Conservation (phyloP, 2,329 filamentous ascomycete genomes). For the Coleophoma crateriformis region DNA sequence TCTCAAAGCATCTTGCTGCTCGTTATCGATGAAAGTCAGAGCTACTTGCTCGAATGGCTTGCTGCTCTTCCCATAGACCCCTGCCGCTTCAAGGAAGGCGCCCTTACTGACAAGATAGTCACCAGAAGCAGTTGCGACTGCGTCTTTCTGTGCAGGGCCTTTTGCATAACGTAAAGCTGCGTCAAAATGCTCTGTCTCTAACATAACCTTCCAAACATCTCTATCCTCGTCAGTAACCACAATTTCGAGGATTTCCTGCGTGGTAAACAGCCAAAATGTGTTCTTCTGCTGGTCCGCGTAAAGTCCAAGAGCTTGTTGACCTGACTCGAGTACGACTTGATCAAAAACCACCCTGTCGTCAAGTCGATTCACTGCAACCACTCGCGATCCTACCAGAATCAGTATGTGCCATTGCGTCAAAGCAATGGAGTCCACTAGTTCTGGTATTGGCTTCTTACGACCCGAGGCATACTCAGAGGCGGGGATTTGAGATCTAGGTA, state of each 20-base stretch:
- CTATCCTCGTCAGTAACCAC: constrained; percentile 85
- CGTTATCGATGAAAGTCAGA: constrained; percentile 81
- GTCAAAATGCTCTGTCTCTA: constrained; percentile 82
- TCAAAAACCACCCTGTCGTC: constrained; percentile 84
- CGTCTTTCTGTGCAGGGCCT: constrained; percentile 77
- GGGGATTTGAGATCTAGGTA: constrained; percentile 69
- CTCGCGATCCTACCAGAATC: constrained; percentile 71
- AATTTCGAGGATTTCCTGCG: constrained; percentile 87
- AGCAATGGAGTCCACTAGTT: constrained; percentile 72
- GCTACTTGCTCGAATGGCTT: constrained; percentile 97
- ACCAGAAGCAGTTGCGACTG: constrained; percentile 84
- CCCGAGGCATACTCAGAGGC: constrained; percentile 60
- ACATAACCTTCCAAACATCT: constrained; percentile 92
- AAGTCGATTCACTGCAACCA: constrained; percentile 82
- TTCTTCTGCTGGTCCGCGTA: constrained; percentile 90
- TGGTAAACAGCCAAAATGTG: constrained; percentile 95
- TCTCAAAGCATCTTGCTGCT: constrained; percentile 83
- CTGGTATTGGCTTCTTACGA: constrained; percentile 59
- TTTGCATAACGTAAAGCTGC: constrained; percentile 80
- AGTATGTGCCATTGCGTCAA: constrained; percentile 94
- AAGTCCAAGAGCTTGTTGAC: constrained; percentile 75
- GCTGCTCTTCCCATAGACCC: constrained; percentile 88
- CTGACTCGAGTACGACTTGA: constrained; percentile 75
- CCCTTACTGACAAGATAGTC: constrained; percentile 81
- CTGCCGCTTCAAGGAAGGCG: constrained; percentile 78